These are phyloP conservation scores for Penicillium glabrum DNA, from an alignment of 2,329 filamentous ascomycete genomes.

Conservation along the genomic window DNA sequence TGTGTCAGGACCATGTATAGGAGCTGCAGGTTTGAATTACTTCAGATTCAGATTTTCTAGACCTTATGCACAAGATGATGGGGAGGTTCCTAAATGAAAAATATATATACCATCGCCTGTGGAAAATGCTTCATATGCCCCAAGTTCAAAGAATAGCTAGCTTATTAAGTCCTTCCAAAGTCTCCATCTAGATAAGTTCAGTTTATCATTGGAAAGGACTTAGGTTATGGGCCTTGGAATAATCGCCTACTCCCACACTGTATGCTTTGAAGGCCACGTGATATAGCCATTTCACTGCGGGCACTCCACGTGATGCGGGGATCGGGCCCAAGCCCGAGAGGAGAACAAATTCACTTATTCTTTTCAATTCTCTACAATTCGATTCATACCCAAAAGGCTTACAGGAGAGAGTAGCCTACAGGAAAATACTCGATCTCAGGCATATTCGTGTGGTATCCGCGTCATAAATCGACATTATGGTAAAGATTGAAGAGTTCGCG, in stretches of 20 bases:
- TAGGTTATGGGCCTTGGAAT: no score
- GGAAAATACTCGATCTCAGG: not conserved
- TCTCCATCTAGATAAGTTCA: no score
- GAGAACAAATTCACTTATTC: not conserved
- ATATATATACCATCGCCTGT: no score
- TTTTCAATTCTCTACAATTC: not conserved
- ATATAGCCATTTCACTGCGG: not conserved
- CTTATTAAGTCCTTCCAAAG: no score
- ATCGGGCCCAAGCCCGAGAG: not conserved
- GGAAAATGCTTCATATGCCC: no score
- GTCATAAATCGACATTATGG: slow-evolving; percentile 30
- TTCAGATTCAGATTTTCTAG: not conserved
- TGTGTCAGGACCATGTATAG: not conserved
- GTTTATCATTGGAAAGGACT: not conserved
- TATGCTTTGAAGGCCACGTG: no score
- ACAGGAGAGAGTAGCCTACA: not conserved
- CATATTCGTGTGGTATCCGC: not conserved
- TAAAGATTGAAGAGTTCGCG: slow-evolving; percentile 43
- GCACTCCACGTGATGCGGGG: not conserved
- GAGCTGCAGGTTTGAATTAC: not conserved
- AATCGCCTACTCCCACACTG: no score
- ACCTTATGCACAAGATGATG: not conserved
- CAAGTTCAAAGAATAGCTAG: no score
- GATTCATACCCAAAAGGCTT: not conserved
- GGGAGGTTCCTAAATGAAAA: not conserved